Percentiles rank a stretch among this genome's conserved stretches.
phyloP scores from a whole-genome alignment of 2,329 filamentous ascomycete species.

The Curvularia sp. region DNA sequence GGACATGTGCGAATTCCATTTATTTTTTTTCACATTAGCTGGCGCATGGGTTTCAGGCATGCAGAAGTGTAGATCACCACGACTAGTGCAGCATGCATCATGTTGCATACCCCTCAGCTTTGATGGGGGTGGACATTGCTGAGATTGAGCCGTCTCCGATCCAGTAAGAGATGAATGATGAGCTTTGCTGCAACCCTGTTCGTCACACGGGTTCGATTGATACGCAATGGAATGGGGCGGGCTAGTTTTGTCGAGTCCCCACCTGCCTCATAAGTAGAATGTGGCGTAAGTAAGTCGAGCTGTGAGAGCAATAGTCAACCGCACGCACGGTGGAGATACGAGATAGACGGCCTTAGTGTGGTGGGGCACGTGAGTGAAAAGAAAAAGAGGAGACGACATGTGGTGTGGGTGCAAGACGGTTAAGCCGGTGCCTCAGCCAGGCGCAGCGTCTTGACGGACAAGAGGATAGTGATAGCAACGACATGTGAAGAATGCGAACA shows the following conservation, averaged over 20 bases:
- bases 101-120: neutral
- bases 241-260: slow-evolving; percentile 4
- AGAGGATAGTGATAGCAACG: neutral
- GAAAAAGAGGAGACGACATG: neutral
- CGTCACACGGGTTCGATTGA: neutral
- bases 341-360: slow-evolving; percentile 2
- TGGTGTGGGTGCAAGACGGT: neutral
- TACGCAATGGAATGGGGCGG: neutral
- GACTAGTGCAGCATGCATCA: slow-evolving; percentile 5
- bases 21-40: neutral
- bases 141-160: slow-evolving; percentile 4
- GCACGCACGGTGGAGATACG: neutral
- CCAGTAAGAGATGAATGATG: slow-evolving; percentile 6
- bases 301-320: neutral
- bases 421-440: neutral
- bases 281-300: neutral
- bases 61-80: slow-evolving; percentile 8
- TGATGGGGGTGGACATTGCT: neutral
- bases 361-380: neutral
- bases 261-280: neutral
- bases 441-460: neutral
- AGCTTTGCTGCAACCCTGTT: neutral
- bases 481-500: neutral
- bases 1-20: neutral
- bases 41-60: slow-evolving; percentile 5